These are phyloP conservation scores for Cenchrus purpureus DNA, from an alignment of 176 grass and related monocot genomes.

Conservation along the genomic window DNA sequence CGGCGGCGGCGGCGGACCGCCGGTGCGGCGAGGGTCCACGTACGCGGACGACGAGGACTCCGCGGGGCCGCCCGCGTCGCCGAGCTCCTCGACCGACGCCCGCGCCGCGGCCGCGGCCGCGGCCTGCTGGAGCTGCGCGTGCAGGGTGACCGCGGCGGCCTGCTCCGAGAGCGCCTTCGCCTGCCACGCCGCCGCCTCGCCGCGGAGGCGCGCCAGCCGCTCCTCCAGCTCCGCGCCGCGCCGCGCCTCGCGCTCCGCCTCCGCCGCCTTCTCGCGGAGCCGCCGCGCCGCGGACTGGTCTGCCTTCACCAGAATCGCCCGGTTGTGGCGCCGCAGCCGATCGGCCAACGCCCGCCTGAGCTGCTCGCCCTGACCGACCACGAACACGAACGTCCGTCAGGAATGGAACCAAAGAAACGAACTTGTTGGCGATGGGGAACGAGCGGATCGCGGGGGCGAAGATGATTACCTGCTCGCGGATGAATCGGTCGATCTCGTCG, in stretches of 20 bases:
- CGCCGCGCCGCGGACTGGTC: slow-evolving; percentile 48
- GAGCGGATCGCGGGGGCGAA: background rate
- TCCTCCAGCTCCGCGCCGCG: slow-evolving; percentile 66
- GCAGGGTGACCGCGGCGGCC: slow-evolving; percentile 58
- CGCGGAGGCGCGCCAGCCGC: slow-evolving; percentile 57
- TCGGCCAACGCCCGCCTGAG: slow-evolving; percentile 64
- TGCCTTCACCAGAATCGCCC: slow-evolving; percentile 46
- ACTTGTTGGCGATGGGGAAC: background rate
- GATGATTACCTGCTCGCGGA: slow-evolving; percentile 69
- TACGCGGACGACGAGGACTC: slow-evolving; percentile 58
- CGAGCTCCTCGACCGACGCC: slow-evolving; percentile 30
- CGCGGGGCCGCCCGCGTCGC: slow-evolving; percentile 33
- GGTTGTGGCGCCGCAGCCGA: slow-evolving; percentile 60
- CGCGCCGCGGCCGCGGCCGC: slow-evolving; percentile 42
- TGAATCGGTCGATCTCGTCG: slow-evolving; percentile 72
- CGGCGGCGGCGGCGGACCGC: background rate
- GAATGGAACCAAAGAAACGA: background rate
- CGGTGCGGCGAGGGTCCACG: slow-evolving; percentile 61
- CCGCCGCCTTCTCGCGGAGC: slow-evolving; percentile 62
- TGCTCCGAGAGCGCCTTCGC: slow-evolving; percentile 75
- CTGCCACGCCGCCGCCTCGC: slow-evolving; percentile 79
- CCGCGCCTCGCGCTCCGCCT: slow-evolving; percentile 58
- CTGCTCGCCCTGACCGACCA: slow-evolving; percentile 62
- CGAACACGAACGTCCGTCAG: background rate
- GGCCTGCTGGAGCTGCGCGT: slow-evolving; percentile 86